These are phyloP conservation scores for Geosiphon pyriformis DNA, from an alignment of 192 early-diverging fungal genomes.

Conservation along the genomic window DNA sequence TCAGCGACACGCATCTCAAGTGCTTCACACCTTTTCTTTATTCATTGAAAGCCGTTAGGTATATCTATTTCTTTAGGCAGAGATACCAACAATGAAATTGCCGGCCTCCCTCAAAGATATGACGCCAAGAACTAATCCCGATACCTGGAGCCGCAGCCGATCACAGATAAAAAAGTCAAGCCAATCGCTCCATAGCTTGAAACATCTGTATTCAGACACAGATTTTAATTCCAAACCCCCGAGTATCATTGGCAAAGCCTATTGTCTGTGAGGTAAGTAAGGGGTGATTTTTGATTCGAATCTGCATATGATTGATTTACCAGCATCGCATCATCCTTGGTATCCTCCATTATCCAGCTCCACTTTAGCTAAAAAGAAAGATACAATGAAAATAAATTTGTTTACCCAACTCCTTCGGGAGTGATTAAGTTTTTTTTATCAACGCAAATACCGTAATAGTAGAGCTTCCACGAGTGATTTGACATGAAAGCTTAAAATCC, in stretches of 20 bases:
- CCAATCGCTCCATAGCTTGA: neutral
- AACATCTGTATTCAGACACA: neutral
- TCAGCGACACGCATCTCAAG: neutral
- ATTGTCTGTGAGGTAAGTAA: too few relatives aligned
- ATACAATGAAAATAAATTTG: neutral
- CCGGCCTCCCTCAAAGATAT: too few relatives aligned
- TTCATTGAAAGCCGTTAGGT: neutral
- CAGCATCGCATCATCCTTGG: neutral
- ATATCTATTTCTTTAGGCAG: neutral
- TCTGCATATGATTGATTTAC: too few relatives aligned
- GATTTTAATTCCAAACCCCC: neutral
- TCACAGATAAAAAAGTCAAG: neutral
- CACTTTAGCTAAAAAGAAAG: neutral
- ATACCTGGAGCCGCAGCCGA: neutral
- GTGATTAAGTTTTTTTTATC: neutral
- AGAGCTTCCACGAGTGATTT: neutral
- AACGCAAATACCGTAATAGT: neutral
- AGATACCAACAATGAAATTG: too few relatives aligned
- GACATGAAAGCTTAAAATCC: neutral
- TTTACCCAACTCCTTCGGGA: neutral
- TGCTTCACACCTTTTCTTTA: neutral
- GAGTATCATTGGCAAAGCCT: neutral
- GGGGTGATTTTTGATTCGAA: too few relatives aligned
- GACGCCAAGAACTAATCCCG: neutral
- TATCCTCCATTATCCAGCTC: neutral